These are phyloP conservation scores for Cicer judaicum DNA, from an alignment of 306 rosid species.

Conservation along the genomic window DNA sequence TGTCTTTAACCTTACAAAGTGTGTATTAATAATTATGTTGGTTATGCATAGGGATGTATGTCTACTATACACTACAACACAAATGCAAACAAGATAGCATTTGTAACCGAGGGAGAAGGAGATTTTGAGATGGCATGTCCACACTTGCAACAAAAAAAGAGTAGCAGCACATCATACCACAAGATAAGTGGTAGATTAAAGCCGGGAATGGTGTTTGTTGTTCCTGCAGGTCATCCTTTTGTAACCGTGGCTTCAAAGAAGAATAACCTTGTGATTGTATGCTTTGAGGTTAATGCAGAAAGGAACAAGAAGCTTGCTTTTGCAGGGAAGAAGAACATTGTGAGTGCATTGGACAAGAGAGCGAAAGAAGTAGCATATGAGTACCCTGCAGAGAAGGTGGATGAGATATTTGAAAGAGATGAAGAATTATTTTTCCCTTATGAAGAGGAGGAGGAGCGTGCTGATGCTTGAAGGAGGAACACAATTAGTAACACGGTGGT, in stretches of 20 bases:
- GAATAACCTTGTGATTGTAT: conserved; percentile 52
- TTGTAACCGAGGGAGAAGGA: conserved; percentile 59
- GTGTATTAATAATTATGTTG: too few species aligned
- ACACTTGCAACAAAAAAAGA: neutral
- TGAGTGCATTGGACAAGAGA: conserved; percentile 55
- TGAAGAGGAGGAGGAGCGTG: conserved; percentile 37
- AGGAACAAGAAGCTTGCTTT: conserved; percentile 55
- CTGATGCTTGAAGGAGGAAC: conserved; percentile 32
- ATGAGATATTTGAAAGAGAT: conserved; percentile 52
- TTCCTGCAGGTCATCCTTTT: conserved; percentile 69
- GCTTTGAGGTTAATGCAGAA: conserved; percentile 64
- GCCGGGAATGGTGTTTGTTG: conserved; percentile 54
- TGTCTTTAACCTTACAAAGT: neutral
- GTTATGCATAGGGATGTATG: conserved; percentile 56
- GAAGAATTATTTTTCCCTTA: conserved; percentile 54
- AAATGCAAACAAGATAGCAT: conserved; percentile 55
- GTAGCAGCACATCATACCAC: conserved; percentile 43
- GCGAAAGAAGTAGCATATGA: conserved; percentile 63
- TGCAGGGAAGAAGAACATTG: conserved; percentile 63
- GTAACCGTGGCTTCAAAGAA: conserved; percentile 44
- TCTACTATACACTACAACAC: conserved; percentile 55
- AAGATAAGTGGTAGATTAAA: conserved; percentile 45
- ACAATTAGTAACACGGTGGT: neutral
- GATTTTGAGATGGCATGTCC: conserved; percentile 71
- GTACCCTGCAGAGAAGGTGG: conserved; percentile 53